Evolutionary conservation across 768 basidiomycete species (phyloP), one percentile per base, ranked within the genome.

Genomic region (Phylloporus sp.): DNA sequence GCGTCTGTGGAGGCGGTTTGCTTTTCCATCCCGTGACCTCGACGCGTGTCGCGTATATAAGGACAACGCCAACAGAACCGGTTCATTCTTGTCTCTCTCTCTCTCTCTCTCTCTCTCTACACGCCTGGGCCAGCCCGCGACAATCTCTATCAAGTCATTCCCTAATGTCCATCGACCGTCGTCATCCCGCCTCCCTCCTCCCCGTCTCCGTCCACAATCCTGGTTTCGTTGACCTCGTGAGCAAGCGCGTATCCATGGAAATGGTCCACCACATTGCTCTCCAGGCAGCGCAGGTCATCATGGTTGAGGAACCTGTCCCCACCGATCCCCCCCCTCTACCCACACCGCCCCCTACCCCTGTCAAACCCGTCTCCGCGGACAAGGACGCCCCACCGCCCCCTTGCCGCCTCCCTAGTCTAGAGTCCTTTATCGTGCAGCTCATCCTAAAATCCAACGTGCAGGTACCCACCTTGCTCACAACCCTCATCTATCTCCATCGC

Each of bases 401-500:
- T 23, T 38, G 53, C n/a, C 57, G 59, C 21, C 70, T 85, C 24
- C 81, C 90, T 28, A 76, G 82, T 29, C 73, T 99, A 40, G 80
- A 88, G 56, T 77, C 84, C 44, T 99, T 96, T 67, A 94, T 99
- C 64, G 68, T 78, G 44, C 80, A 81, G 60, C 74, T 98, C 44
- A 82, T 92, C 52, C 74, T 81, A 51, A 76, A 77, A 62, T 88
- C 88, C 33, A 89, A 91, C 60, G 92, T 97, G 38, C 90, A 91
- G 65, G 89, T 90, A 6, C 76, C 90, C 22, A 97, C 93, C 18
- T 76, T 99, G 44, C 81, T 96, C 42, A 81, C 89, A 27, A 96
- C 93, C 26, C 76, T 97, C 62, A 74, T 95, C 54, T 97, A 94
- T 71, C 83, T 99, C 53, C 86, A 94, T 53, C 81, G 95, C 28